Evolutionary conservation across 2,329 filamentous ascomycete species (phyloP).

Genomic region (Pseudogymnoascus sp.): DNA sequence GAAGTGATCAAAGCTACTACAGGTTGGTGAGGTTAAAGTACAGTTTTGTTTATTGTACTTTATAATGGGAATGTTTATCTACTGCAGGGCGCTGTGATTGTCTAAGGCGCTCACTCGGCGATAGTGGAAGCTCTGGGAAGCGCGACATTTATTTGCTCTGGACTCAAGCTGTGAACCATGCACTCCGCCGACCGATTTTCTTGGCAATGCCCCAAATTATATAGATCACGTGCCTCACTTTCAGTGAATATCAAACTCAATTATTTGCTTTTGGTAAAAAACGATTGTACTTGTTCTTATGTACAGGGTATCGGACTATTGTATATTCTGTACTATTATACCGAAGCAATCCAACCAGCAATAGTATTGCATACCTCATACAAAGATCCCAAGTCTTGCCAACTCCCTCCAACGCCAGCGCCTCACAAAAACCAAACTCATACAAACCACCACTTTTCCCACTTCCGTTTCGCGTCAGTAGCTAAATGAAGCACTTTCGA

Average conservation of each 20-base stretch:
- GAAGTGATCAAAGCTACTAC: neutral
- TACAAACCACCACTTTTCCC: neutral
- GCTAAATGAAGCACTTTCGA: constrained; percentile 32
- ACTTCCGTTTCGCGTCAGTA: constrained; percentile 11
- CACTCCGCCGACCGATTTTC: neutral
- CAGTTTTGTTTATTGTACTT: neutral
- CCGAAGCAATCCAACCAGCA: constrained; percentile 6
- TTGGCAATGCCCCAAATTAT: neutral
- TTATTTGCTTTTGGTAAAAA: neutral
- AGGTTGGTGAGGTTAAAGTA: neutral
- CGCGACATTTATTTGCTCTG: constrained; percentile 8
- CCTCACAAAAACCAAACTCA: neutral
- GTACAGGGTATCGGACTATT: constrained; percentile 5
- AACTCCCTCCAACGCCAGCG: constrained; percentile 14
- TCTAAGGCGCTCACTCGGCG: neutral
- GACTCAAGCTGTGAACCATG: constrained; percentile 1
- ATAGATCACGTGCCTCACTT: neutral
- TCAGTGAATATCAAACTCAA: neutral
- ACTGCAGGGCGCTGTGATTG: constrained; percentile 4
- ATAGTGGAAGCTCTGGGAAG: constrained; percentile 5
- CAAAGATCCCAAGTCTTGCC: constrained; percentile 12
- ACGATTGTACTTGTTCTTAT: neutral
- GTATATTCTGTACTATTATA: neutral
- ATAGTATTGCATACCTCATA: constrained; percentile 10
- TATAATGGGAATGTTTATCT: constrained; percentile 6